Conservation (phyloP, 2,329 filamentous ascomycete species). For the Cytospora piceicola region DNA sequence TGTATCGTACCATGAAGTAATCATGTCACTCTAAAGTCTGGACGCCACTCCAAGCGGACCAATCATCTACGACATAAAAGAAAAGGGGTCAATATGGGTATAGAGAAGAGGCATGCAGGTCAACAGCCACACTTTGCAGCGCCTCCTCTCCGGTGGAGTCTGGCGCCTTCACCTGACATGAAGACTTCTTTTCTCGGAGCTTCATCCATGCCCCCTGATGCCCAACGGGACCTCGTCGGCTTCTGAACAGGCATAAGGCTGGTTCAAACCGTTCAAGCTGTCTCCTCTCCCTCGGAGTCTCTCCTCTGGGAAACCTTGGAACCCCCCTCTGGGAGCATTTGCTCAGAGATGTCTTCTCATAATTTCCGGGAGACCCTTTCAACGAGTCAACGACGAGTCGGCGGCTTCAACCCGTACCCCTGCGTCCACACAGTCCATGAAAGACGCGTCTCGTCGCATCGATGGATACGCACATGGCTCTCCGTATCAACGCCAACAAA, state of each 20-base stretch:
- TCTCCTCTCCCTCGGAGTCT: not conserved
- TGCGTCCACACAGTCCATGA: conserved; percentile 10
- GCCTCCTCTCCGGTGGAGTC: conserved; percentile 14
- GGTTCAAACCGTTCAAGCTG: too few relatives aligned
- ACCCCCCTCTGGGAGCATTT: not conserved
- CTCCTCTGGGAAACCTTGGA: too few relatives aligned
- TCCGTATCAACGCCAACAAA: conserved; percentile 20
- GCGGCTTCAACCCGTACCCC: conserved; percentile 6
- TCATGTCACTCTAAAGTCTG: too few relatives aligned
- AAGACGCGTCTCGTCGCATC: conserved; percentile 2
- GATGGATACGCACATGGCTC: conserved; percentile 17
- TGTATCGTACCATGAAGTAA: too few relatives aligned
- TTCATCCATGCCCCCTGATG: conserved; percentile 7
- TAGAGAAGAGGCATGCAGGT: conserved; percentile 14
- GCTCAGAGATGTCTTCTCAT: not conserved
- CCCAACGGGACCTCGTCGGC: not conserved
- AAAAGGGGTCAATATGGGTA: not conserved
- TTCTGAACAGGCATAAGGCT: conserved; percentile 12
- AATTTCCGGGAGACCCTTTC: conserved; percentile 2
- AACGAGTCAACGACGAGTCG: not conserved
- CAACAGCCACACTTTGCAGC: conserved; percentile 18
- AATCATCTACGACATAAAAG: not conserved
- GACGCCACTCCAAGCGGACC: not conserved
- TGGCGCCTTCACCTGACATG: conserved; percentile 24
- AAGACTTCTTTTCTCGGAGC: conserved; percentile 18